Percentiles rank a stretch among this genome's conserved stretches.
These are phyloP conservation scores for Colletotrichum spinosum DNA, from an alignment of 2,329 filamentous ascomycete species.

Conservation along the genomic window DNA sequence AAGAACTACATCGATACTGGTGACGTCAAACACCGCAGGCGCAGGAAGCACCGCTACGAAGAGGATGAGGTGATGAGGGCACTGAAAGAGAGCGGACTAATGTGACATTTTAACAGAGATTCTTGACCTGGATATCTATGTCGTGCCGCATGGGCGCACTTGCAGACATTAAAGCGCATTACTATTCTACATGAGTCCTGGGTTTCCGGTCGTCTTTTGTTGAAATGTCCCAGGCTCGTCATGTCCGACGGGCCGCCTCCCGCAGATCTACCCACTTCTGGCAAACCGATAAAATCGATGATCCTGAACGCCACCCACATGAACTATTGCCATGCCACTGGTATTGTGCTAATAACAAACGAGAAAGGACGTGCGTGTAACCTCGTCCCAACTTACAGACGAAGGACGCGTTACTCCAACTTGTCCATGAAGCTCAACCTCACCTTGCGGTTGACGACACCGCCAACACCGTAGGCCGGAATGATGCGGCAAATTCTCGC, in stretches of 20 bases:
- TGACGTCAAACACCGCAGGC: slow-evolving; percentile 46
- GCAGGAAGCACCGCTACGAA: slow-evolving; percentile 43
- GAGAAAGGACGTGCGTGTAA: not conserved
- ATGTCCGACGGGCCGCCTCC: slow-evolving; percentile 1
- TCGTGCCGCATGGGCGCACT: slow-evolving; percentile 18
- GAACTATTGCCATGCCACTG: slow-evolving; percentile 18
- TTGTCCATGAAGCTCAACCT: slow-evolving; percentile 74
- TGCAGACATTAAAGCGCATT: slow-evolving; percentile 34
- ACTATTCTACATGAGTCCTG: slow-evolving; percentile 35
- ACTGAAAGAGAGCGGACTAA: slow-evolving; percentile 56
- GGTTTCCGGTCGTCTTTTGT: slow-evolving; percentile 13
- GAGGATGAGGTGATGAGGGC: slow-evolving; percentile 56
- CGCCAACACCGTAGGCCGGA: slow-evolving; percentile 89
- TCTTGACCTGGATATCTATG: slow-evolving; percentile 29
- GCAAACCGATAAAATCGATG: not conserved
- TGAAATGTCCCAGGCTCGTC: slow-evolving; percentile 8
- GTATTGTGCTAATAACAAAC: slow-evolving; percentile 13
- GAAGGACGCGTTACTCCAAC: slow-evolving; percentile 1
- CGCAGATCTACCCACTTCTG: slow-evolving; percentile 18
- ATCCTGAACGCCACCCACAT: slow-evolving; percentile 35
- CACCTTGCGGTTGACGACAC: slow-evolving; percentile 84
- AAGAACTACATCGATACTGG: slow-evolving; percentile 75
- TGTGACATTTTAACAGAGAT: slow-evolving; percentile 37
- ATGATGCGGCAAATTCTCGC: slow-evolving; percentile 88
- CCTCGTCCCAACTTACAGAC: too few relatives aligned